phyloP scores from a whole-genome alignment of 805 yeast genomes.

The Yarrowia yakushimensis region DNA sequence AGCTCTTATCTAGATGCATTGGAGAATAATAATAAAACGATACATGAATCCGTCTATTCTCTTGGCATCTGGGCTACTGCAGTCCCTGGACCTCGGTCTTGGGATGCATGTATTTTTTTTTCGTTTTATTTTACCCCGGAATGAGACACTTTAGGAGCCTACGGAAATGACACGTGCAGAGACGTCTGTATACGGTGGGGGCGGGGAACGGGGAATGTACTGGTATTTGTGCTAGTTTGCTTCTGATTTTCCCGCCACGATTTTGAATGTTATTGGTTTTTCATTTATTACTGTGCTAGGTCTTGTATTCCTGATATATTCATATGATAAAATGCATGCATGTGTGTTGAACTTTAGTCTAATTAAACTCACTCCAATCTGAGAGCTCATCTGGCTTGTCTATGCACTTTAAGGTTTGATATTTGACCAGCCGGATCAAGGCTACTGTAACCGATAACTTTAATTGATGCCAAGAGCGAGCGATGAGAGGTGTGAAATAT shows the following conservation, averaged over 20 bases:
- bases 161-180: too few relatives aligned
- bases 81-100: not conserved
- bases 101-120: not conserved
- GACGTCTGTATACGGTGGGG: too few relatives aligned
- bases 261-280: too few relatives aligned
- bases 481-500: not conserved
- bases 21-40: not conserved
- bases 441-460: conserved; percentile 11
- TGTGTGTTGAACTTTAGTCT: too few relatives aligned
- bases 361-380: conserved; percentile 8
- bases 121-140: not conserved
- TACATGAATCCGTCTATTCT: not conserved
- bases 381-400: conserved; percentile 9
- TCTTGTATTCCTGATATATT: too few relatives aligned
- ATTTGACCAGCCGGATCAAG: not conserved
- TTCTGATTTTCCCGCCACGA: not conserved
- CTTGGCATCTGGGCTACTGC: too few relatives aligned
- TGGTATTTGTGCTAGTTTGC: too few relatives aligned
- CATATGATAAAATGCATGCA: too few relatives aligned
- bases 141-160: not conserved
- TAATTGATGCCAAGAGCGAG: not conserved
- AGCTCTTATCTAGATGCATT: not conserved
- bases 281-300: too few relatives aligned
- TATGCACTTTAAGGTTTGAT: not conserved
- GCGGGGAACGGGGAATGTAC: too few relatives aligned